Percentiles rank a stretch among this genome's conserved stretches.
phyloP scores from a whole-genome alignment of 768 basidiomycete genomes.

The Collybia nuda region DNA sequence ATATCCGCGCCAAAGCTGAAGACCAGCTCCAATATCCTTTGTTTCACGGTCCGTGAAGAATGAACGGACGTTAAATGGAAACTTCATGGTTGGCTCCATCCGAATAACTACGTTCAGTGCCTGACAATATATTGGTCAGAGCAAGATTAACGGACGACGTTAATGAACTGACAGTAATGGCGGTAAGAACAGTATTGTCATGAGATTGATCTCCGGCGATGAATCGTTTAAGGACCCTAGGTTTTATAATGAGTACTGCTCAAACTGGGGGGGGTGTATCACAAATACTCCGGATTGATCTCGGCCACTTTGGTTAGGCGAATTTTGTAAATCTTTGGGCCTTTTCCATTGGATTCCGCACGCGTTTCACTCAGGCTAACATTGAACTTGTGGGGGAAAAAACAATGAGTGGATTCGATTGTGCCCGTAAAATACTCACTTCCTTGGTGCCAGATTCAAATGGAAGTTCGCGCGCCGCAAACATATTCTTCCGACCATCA shows the following conservation, averaged over 20 bases:
- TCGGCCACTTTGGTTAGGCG: conserved; percentile 55
- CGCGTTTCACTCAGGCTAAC: conserved; percentile 46
- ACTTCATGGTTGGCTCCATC: conserved; percentile 65
- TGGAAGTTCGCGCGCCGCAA: conserved; percentile 58
- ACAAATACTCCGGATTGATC: conserved; percentile 51
- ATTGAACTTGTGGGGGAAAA: conserved; percentile 46
- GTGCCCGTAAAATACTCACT: conserved; percentile 30
- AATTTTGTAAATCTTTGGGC: conserved; percentile 69
- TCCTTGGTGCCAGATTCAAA: conserved; percentile 53
- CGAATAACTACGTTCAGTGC: conserved; percentile 72
- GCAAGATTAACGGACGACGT: background rate
- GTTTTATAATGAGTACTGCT: too few relatives aligned
- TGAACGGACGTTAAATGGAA: conserved; percentile 70
- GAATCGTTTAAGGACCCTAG: conserved; percentile 58
- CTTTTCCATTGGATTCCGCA: conserved; percentile 33
- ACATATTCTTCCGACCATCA: conserved; percentile 79
- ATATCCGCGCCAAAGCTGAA: conserved; percentile 71
- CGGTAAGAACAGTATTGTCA: conserved; percentile 64
- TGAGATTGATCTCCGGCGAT: conserved; percentile 59
- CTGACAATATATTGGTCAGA: conserved; percentile 26
- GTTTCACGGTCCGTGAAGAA: conserved; percentile 65
- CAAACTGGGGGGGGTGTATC: too few relatives aligned
- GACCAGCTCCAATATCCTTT: conserved; percentile 46
- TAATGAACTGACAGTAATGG: conserved; percentile 50
- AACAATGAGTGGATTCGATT: conserved; percentile 2